Evolutionary conservation across 1,284 basidiomycete genomes (phyloP), one percentile per base, ranked within the genome.

Genomic region (Papiliotrema nemorosa): DNA sequence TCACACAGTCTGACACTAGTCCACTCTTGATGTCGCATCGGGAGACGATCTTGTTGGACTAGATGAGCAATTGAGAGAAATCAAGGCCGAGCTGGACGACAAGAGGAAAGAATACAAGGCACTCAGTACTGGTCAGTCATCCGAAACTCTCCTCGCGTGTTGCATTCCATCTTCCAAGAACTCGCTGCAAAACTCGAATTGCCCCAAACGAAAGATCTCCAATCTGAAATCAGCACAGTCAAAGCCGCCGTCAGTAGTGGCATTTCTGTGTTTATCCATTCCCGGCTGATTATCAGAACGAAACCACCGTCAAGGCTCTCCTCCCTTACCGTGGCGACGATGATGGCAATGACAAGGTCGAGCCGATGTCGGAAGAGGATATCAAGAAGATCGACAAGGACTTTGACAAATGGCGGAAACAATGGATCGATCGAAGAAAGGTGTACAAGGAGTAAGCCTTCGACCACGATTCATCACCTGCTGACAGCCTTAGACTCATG

Each of bases 201-300:
- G 7, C 86, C 86, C 0, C 87, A 86, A 26, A 85, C 90, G 54
- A 72, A 69, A 2, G 84, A 88, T 50, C 77, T 92, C 2, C 50
- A 47, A 2, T 49, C 42, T 6, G 63, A 59, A 34, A 72, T 77
- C 42, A 47, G 56, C n/a, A 50, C 52, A 2, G 43, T 72, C 29
- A 49, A 67, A 33, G 50, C 54, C 12, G 63, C 73, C 53, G 74
- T 75, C 34, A 54, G 63, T 18, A 20, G n/a, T 3, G 10, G 7
- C 13, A 18, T n/a, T 9, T 2, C 4, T 20, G 2, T 24, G 25
- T n/a, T 31, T 13, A 6, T 27, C n/a, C 24, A 34, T 31, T 14
- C 29, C 18, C 9, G n/a, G 38, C 44, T 44, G 37, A 48, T 12
- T 14, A 4, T 1, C 44, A 74, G 70, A 72, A 73, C 51, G 53